phyloP scores from a whole-genome alignment of 2,329 filamentous ascomycete species.

The Monosporascus sp. region DNA sequence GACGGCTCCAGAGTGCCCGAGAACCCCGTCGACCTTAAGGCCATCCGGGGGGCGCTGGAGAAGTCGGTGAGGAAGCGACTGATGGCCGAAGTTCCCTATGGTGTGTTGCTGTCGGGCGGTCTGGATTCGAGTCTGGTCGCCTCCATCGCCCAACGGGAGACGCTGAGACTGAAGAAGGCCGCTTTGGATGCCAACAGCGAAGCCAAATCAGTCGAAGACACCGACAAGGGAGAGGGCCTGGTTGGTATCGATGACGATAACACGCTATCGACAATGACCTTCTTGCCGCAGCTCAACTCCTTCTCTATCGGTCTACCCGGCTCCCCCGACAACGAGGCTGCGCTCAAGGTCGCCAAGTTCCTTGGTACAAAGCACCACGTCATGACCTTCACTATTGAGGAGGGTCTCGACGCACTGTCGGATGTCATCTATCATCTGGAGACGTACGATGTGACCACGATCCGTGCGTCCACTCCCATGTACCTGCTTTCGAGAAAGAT shows the following conservation, averaged over 20 bases:
- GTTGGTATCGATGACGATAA: constrained; percentile 94
- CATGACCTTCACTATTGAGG: constrained; percentile 97
- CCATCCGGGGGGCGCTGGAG: constrained; percentile 77
- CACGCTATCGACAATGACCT: constrained; percentile 81
- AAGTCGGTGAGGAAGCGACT: constrained; percentile 90
- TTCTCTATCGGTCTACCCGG: constrained; percentile 96
- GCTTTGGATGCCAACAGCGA: constrained; percentile 46
- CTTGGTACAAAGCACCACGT: constrained; percentile 96
- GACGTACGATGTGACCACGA: constrained; percentile 96
- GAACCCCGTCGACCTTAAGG: constrained; percentile 76
- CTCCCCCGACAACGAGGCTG: constrained; percentile 87
- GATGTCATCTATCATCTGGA: constrained; percentile 98
- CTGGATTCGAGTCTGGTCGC: constrained; percentile 94
- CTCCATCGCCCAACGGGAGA: constrained; percentile 92
- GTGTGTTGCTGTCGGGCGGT: constrained; percentile 89
- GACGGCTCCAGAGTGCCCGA: constrained; percentile 74
- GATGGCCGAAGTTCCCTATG: constrained; percentile 98
- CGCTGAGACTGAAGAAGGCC: constrained; percentile 66
- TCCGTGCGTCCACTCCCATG: constrained; percentile 97
- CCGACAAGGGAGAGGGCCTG: constrained; percentile 62
- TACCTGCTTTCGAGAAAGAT: constrained; percentile 97
- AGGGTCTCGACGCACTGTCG: constrained; percentile 91
- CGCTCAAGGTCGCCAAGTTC: constrained; percentile 90
- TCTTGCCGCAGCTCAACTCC: constrained; percentile 92
- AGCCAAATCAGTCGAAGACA: constrained; percentile 39